These are phyloP conservation scores for Coffea humblotiana DNA, from an alignment of 305 asterid species.

Conservation along the genomic window DNA sequence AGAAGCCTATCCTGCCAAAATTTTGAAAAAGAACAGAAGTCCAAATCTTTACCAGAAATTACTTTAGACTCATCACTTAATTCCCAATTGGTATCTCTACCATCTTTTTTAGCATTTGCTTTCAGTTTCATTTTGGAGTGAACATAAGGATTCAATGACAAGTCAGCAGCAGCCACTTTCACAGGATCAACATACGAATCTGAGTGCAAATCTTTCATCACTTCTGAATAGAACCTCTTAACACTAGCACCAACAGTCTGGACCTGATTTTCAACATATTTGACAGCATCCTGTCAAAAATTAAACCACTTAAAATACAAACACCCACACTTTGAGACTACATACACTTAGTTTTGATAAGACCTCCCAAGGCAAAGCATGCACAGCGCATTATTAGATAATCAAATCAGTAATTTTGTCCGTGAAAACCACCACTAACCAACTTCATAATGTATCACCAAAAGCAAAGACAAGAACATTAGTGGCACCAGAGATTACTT, in stretches of 20 bases:
- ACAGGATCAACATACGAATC: conserved; percentile 47
- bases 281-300: conserved; percentile 67
- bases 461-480: not conserved
- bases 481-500: not conserved
- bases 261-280: conserved; percentile 72
- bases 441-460: not conserved
- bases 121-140: conserved; percentile 46
- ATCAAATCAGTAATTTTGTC: not conserved
- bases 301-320: not conserved
- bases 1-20: conserved; percentile 8
- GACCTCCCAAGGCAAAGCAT: not conserved
- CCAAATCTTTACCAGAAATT: conserved; percentile 30
- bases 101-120: conserved; percentile 28
- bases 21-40: conserved; percentile 9
- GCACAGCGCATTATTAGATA: not conserved
- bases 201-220: conserved; percentile 68
- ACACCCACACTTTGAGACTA: not conserved
- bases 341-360: not conserved
- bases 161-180: conserved; percentile 52
- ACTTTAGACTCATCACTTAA: conserved; percentile 38
- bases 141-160: conserved; percentile 44
- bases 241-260: conserved; percentile 73
- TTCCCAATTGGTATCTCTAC: conserved; percentile 27
- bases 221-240: conserved; percentile 73
- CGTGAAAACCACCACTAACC: not conserved